Evolutionary conservation across 2,329 filamentous ascomycete species (phyloP), one percentile per base, ranked within the genome.

Genomic region (Ustulina deusta): DNA sequence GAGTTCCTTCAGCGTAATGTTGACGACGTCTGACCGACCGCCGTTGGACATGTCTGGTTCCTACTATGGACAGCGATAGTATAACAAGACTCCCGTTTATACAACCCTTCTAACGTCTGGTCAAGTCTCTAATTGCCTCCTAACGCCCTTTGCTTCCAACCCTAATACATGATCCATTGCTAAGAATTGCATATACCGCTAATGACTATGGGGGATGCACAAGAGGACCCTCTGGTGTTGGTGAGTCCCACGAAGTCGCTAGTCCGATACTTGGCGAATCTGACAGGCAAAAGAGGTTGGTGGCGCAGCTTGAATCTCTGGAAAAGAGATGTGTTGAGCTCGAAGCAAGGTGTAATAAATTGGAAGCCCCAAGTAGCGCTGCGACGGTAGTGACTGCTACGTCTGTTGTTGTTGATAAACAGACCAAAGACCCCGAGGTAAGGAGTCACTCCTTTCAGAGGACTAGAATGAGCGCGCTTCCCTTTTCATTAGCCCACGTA

Each of bases 251-350:
- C n/a, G n/a, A n/a, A n/a, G n/a, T 44, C 32, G 32, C 11, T 27
- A 13, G 10, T 20, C n/a, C n/a, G n/a, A n/a, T n/a, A n/a, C n/a
- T n/a, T n/a, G n/a, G 5, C 32, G 11, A 29, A 44, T 29, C 38
- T 44, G 38, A 44, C 22, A 20, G 1, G n/a, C 4, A 5, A 44
- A 44, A 57, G 54, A 57, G 10, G 54, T 32, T 57, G 38, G 38
- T n/a, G 15, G 42, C 22, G 15, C 54, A 57, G 29, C 36, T 61
- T 42, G 57, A 44, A 25, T 51, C 46, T 27, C 32, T 61, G 29
- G 57, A 61, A 20, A 11, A 38, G 29, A 61, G 32, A 51, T 61
- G 15, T 13, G 40, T 27, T n/a, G 32, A 51, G 46, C 57, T 61
- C 15, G 57, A 61, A 40, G n/a, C 44, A 52, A 61, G 15, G 44